Base-by-base conservation (phyloP, 2,329 filamentous ascomycete species). In the Sporothrix inflata region DNA sequence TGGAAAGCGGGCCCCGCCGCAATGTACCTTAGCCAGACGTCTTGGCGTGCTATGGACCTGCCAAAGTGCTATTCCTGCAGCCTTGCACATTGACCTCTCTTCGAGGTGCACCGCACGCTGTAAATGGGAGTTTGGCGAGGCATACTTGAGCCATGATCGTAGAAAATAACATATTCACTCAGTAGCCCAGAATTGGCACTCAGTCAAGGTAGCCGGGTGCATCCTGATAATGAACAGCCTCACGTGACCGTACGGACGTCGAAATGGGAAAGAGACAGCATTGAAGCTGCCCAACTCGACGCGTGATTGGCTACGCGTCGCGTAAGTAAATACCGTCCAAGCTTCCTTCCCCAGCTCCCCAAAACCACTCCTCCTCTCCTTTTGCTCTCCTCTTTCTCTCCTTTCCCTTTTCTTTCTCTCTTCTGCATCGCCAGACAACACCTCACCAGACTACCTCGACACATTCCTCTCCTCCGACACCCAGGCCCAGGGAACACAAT, bases 291-390 rank as follows among this genome's bases (percentile, higher is more conserved):
- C 57, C 40, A 40, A n/a, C 40, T 21, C 57, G 72, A 69, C 69
- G 72, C 72, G 72, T 69, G 61, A 73, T 73, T 73, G 72, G 72
- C 55, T 69, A 51, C 65, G 38, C 34, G 69, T 57, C 30, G 30
- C 65, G 65, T 55, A 55, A 53, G 70, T 71, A 55, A 71, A 69
- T 69, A 72, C 45, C 8, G 8, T 3, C 27, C 45, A 63, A 61
- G 51, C 61, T 69, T n/a, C 16, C 53, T 45, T 45, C 8, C 16
- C 12, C 45, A 45, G 12, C 60, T 65, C 53, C 45, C 49, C 24
- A 51, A 53, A n/a, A 45, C 45, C 47, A 12, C 42, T 5, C 19
- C 21, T 38, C 38, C 51, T 9, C 51, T 60, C 51, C 11, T 38
- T 34, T 49, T n/a, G 6, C 24, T 66, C 8, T 34, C 30, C 30